Evolutionary conservation across 108 stramenopile genomes (phyloP).

Genomic region (Fragilaria crotonensis): DNA sequence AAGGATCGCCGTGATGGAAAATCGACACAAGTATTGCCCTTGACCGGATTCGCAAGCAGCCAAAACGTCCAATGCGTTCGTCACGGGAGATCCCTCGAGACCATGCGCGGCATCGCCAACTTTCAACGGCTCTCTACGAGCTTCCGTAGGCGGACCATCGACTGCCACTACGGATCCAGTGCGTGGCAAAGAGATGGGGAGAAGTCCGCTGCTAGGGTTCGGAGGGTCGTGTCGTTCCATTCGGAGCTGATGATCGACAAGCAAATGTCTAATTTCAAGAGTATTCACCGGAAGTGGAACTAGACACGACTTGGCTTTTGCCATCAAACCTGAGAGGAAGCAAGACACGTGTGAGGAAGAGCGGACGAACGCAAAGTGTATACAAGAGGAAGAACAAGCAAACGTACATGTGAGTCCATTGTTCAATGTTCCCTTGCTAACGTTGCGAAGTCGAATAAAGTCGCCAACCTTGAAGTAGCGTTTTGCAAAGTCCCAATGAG

Average conservation of each 20-base stretch:
- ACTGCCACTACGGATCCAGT: background rate
- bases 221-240: constrained; percentile 27
- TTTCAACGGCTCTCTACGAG: background rate
- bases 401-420: constrained; percentile 20
- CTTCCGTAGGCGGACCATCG: background rate
- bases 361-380: background rate
- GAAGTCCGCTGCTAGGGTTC: constrained; percentile 47
- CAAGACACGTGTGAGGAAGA: background rate
- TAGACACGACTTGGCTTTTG: constrained; percentile 43
- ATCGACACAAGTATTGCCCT: background rate
- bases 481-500: constrained; percentile 62
- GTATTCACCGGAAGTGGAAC: constrained; percentile 54
- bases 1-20: background rate
- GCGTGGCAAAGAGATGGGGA: constrained; percentile 13
- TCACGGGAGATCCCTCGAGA: too few relatives aligned
- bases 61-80: background rate
- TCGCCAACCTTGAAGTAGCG: constrained; percentile 41
- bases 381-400: background rate
- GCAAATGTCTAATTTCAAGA: constrained; percentile 49
- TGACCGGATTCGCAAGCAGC: background rate
- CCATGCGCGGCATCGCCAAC: too few relatives aligned
- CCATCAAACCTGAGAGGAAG: constrained; percentile 26
- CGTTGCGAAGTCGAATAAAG: constrained; percentile 74
- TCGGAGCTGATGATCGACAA: constrained; percentile 43
- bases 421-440: constrained; percentile 28